These are phyloP conservation scores for Mortierella sp. DNA, from an alignment of 371 early-diverging fungal species.

Conservation along the genomic window DNA sequence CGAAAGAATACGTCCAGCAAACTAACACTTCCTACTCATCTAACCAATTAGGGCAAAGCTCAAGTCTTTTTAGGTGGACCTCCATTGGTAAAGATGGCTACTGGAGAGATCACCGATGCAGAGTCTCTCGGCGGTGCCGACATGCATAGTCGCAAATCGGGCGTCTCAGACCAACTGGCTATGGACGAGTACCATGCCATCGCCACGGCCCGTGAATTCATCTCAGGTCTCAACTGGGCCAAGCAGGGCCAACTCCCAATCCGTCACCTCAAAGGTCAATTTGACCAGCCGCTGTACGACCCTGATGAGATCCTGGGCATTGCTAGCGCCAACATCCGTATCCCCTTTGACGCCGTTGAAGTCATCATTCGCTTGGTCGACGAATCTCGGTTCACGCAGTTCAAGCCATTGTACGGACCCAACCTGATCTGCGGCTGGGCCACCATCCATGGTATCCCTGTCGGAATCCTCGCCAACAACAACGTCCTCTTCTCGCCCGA, in stretches of 20 bases:
- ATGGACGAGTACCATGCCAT: slow-evolving; percentile 77
- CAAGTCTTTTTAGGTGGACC: slow-evolving; percentile 85
- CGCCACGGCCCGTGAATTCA: slow-evolving; percentile 77
- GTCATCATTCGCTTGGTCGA: slow-evolving; percentile 79
- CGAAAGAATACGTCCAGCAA: neutral
- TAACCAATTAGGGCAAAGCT: slow-evolving; percentile 68
- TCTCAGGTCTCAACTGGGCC: slow-evolving; percentile 75
- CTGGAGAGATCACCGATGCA: slow-evolving; percentile 80
- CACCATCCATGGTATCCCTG: slow-evolving; percentile 77
- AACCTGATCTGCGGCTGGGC: slow-evolving; percentile 81
- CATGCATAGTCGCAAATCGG: slow-evolving; percentile 82
- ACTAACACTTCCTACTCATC: neutral
- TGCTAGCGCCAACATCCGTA: slow-evolving; percentile 75
- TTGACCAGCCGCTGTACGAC: slow-evolving; percentile 74
- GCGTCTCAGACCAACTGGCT: slow-evolving; percentile 77
- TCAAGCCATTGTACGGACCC: slow-evolving; percentile 79
- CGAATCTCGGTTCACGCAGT: slow-evolving; percentile 74
- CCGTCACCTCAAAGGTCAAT: slow-evolving; percentile 64
- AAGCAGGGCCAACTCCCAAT: slow-evolving; percentile 68
- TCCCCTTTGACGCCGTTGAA: slow-evolving; percentile 80
- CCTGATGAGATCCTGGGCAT: slow-evolving; percentile 77
- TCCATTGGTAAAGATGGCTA: slow-evolving; percentile 85
- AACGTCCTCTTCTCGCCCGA: slow-evolving; percentile 81
- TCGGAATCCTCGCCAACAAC: slow-evolving; percentile 83
- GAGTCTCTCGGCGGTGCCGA: slow-evolving; percentile 84